A percentile compares a stretch with the other conserved stretches of the same genome.
Conservation (phyloP, 2,329 filamentous ascomycete species). For the Pseudogymnoascus sp. region DNA sequence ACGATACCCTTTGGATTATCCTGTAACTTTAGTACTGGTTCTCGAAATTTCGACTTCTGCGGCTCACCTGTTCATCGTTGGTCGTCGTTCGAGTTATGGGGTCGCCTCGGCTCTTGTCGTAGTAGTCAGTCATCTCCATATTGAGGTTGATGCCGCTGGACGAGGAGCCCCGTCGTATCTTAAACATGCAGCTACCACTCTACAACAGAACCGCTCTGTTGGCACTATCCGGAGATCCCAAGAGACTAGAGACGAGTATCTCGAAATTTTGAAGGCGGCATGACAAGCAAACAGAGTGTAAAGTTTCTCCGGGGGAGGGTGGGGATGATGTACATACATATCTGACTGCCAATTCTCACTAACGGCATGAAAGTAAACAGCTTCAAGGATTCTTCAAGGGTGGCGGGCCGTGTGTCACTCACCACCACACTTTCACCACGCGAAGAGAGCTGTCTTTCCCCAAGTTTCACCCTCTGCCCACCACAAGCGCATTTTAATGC, state of each 20-base stretch:
- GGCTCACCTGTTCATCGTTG: neutral
- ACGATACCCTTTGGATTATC: neutral
- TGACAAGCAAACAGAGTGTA: neutral
- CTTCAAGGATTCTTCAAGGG: neutral
- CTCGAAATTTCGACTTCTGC: neutral
- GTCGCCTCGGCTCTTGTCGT: slow-evolving; percentile 7
- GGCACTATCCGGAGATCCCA: neutral
- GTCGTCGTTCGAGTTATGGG: slow-evolving; percentile 1
- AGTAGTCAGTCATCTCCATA: slow-evolving; percentile 5
- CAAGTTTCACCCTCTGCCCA: neutral
- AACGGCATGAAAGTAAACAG: neutral
- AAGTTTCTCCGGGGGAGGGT: neutral
- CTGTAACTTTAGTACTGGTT: neutral
- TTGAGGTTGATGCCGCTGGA: slow-evolving; percentile 14
- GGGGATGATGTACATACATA: slow-evolving; percentile 6
- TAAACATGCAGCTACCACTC: neutral
- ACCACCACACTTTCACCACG: slow-evolving; percentile 2
- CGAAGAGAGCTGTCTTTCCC: neutral
- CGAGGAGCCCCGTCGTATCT: neutral
- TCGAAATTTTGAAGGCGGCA: neutral
- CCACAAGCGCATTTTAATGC: neutral
- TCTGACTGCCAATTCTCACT: neutral
- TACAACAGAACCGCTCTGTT: neutral
- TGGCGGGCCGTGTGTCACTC: slow-evolving; percentile 3
- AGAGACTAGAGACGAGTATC: neutral